Evolutionary conservation across 805 yeast species (phyloP).

Genomic region (Schizosaccharomyces japonicus): DNA sequence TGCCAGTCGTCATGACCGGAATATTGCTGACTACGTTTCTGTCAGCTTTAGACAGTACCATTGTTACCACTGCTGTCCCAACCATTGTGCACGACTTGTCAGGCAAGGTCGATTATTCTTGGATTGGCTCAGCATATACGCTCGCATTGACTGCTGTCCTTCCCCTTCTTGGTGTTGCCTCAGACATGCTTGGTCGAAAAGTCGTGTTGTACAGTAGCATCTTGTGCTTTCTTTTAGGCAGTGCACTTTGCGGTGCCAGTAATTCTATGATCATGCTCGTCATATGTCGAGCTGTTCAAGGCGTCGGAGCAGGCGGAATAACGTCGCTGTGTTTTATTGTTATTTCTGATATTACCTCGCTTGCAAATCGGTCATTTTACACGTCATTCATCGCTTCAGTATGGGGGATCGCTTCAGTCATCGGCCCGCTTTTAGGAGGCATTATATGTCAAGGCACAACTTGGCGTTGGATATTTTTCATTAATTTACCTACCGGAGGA

Average conservation of each 20-base stretch:
- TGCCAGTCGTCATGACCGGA: not conserved
- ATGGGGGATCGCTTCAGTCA: slow-evolving; percentile 6
- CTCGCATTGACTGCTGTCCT: slow-evolving; percentile 44
- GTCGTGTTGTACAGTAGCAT: slow-evolving; percentile 21
- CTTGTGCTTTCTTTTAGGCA: slow-evolving; percentile 22
- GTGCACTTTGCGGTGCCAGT: slow-evolving; percentile 24
- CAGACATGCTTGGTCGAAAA: slow-evolving; percentile 28
- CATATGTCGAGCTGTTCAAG: slow-evolving; percentile 45
- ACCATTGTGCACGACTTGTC: slow-evolving; percentile 32
- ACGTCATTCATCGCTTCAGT: slow-evolving; percentile 3
- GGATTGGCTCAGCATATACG: slow-evolving; percentile 47
- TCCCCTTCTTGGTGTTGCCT: slow-evolving; percentile 44
- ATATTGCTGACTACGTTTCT: slow-evolving; percentile 22
- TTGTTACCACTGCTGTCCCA: slow-evolving; percentile 33
- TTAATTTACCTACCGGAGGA: slow-evolving; percentile 47
- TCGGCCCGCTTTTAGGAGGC: slow-evolving; percentile 46
- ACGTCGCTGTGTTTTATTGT: slow-evolving; percentile 6
- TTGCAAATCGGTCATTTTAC: slow-evolving; percentile 2
- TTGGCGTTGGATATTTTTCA: slow-evolving; percentile 64
- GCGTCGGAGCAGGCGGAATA: slow-evolving; percentile 51
- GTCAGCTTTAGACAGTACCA: slow-evolving; percentile 35
- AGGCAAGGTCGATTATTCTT: slow-evolving; percentile 18
- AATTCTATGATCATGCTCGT: slow-evolving; percentile 31
- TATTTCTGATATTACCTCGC: slow-evolving; percentile 3
- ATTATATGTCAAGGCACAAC: slow-evolving; percentile 31